Base-by-base conservation (phyloP, 176 grass and related monocot species). In the Bonia amplexicaulis region DNA sequence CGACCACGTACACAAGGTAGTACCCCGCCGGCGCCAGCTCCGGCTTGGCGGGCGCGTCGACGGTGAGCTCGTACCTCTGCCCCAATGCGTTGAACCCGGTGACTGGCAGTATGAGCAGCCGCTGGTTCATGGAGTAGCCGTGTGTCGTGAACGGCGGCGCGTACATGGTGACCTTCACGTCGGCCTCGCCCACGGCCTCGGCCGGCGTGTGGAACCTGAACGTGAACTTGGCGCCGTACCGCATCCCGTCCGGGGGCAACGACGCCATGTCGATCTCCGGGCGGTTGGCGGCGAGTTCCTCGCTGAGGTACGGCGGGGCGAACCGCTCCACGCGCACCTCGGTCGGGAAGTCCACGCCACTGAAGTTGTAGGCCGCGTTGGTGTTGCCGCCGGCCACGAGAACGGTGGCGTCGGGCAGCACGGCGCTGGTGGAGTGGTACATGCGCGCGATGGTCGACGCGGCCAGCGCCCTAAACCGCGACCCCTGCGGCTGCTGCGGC, bases 141-240 rank as follows among this genome's bases (percentile, higher is more conserved):
- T 97, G 91, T 71, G 94, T 97, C 31, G 91, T 97, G 89, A 91
- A 97, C 0, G 94, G 91, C 61, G 93, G 96, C 33, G 96, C 89
- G 42, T 98, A 98, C 89, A 98, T 69, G 37, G 89, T 92, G 68
- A 92, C 91, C 88, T 77, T 93, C 49, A 95, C 78, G 73, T 89
- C 83, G 12, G 57, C 22, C 66, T 59, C 2, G 9, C 14, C 83
- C 29, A 92, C 80, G 41, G 61, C 33, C 23, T 4, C 17, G 66
- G 19, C 51, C 2, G 48, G 59, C 67, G 61, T 35, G 55, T 37
- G 55, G 87, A 95, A 98, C 11, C 64, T 44, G 51, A 95, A 73
- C 16, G 70, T 60, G 73, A 98, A 90, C 33, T 57, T 80, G 20
- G 40, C 8, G 1, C 87, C 89, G 31, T 95, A 98, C 66, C 48